Evolutionary conservation across 768 basidiomycete genomes (phyloP), one percentile per base, ranked within the genome.

Genomic region (Leucocoprinus sp.): DNA sequence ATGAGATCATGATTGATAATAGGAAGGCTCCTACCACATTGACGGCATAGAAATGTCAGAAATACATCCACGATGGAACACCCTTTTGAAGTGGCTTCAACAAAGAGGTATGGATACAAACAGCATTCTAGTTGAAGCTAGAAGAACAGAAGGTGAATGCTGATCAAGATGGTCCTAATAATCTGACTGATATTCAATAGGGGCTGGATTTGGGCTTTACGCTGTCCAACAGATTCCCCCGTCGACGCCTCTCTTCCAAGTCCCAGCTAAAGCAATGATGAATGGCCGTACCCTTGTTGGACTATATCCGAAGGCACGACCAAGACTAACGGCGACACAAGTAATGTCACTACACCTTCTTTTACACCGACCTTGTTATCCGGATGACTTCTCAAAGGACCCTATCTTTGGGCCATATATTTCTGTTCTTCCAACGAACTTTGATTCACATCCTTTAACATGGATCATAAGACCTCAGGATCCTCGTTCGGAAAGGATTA

Each of bases 331-430:
- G 18, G 84, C 87, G 8, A 72, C 71, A 3, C 93, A 96, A 56
- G 60, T 88, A 12, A 74, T 96, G 24, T 78, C 89, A 5, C 64
- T 97, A 49, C 90, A 96, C 67, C 69, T 96, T 8, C 70, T 78
- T 31, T 65, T 93, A 1, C 72, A 86, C 62, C 74, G 73, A 34
- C 84, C 82, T 1, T 43, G 49, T 26, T 54, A 54, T 29, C 51
- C 46, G n/a, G 56, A 58, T 5, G 60, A 56, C 14, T 7, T 15
- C 22, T 80, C 77, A 17, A 51, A 50, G 19, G 84, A 87, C 54
- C 65, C 72, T 52, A 60, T 59, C 11, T 83, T 82, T 60, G 77
- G 82, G 21, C 82, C 88, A 1, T 96, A 91, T 58, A 80, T 96
- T 37, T 80, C 82, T 0, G 71, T 80, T 1, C 64, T 97, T 21